Conservation (phyloP, 306 rosid genomes). For the Gillenia trifoliata region DNA sequence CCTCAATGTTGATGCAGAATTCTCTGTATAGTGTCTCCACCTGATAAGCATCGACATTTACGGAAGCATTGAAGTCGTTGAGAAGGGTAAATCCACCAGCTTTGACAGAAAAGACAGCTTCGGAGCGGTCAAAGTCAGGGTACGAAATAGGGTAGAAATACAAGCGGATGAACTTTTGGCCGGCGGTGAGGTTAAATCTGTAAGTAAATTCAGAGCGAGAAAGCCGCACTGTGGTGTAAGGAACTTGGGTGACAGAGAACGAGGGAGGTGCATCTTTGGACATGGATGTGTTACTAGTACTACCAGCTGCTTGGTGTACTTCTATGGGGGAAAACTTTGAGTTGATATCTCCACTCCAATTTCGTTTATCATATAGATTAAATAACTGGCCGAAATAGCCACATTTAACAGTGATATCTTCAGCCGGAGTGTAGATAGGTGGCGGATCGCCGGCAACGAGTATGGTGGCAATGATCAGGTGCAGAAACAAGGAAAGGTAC, state of each 20-base stretch:
- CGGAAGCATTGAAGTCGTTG: slow-evolving; percentile 18
- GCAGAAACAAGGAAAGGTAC: background rate
- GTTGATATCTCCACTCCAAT: slow-evolving; percentile 15
- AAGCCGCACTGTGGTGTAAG: slow-evolving; percentile 21
- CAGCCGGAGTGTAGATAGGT: background rate
- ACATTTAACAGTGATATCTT: background rate
- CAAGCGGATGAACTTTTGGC: slow-evolving; percentile 47
- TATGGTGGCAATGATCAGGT: background rate
- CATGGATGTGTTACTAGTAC: background rate
- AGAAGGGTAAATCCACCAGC: slow-evolving; percentile 41
- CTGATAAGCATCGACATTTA: background rate
- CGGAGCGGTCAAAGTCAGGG: background rate
- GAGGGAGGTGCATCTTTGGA: background rate
- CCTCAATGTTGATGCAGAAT: background rate
- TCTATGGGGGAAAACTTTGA: background rate
- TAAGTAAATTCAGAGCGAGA: slow-evolving; percentile 43
- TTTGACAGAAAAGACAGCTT: slow-evolving; percentile 50
- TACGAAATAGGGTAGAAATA: slow-evolving; percentile 32
- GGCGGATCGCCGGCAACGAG: background rate
- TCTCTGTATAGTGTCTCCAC: background rate
- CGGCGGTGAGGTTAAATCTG: slow-evolving; percentile 35
- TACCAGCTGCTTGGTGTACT: background rate
- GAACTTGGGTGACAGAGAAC: background rate
- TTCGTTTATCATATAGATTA: background rate
- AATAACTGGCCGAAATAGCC: background rate